Conservation (phyloP, 2,329 filamentous ascomycete species). For the Pyricularia grisea region DNA sequence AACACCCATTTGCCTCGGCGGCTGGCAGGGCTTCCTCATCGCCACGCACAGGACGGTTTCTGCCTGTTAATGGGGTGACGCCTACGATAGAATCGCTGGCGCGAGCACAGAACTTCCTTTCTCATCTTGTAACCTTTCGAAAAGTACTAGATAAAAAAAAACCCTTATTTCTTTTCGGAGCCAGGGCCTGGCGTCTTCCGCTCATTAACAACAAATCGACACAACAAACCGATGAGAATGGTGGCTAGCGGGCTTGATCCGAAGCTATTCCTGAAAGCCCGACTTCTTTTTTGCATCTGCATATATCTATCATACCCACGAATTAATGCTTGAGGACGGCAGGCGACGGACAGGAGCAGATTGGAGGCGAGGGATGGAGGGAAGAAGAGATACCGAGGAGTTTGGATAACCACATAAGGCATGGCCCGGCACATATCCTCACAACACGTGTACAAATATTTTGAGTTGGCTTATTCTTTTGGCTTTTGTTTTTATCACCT, state of each 20-base stretch:
- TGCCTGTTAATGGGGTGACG: background rate
- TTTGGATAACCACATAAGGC: background rate
- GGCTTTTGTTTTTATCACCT: background rate
- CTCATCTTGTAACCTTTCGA: background rate
- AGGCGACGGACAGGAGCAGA: background rate
- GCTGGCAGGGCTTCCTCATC: background rate
- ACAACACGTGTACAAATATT: background rate
- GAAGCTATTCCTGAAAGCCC: background rate
- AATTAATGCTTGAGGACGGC: background rate
- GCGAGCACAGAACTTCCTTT: background rate
- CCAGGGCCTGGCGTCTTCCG: conserved; percentile 4
- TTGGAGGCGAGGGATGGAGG: background rate
- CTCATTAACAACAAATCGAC: background rate
- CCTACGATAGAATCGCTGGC: background rate
- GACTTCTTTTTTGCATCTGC: background rate
- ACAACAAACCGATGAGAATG: background rate
- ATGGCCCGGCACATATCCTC: background rate
- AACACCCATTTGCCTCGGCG: background rate
- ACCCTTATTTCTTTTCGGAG: background rate
- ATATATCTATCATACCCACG: conserved; percentile 1
- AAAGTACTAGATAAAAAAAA: background rate
- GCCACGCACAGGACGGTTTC: background rate
- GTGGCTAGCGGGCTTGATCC: background rate
- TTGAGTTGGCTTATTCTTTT: background rate
- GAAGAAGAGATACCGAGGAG: background rate